Evolutionary conservation across 2,329 filamentous ascomycete species (phyloP).

Genomic region (Aspergillus aculeatinus): DNA sequence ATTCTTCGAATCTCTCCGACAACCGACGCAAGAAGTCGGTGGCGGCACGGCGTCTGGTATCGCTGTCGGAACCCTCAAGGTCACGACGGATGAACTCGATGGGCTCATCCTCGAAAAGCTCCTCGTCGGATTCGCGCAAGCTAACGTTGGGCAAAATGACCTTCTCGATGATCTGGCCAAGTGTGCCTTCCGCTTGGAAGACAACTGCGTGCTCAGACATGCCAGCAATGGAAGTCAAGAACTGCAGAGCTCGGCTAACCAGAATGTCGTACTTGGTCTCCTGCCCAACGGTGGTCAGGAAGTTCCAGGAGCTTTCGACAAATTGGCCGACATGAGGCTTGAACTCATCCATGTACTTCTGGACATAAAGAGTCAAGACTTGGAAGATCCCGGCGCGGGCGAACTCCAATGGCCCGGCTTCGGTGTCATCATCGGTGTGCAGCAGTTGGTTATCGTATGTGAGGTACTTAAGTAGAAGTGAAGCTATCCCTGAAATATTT

Average conservation of each 20-base stretch:
- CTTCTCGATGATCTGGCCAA: slow-evolving; percentile 89
- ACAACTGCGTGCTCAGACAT: slow-evolving; percentile 74
- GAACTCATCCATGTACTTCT: slow-evolving; percentile 96
- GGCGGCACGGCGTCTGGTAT: slow-evolving; percentile 85
- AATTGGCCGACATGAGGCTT: slow-evolving; percentile 76
- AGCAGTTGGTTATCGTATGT: slow-evolving; percentile 82
- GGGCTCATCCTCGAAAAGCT: slow-evolving; percentile 96
- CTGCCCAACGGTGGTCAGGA: slow-evolving; percentile 80
- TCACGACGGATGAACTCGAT: slow-evolving; percentile 97
- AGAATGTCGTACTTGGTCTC: slow-evolving; percentile 93
- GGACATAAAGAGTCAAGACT: slow-evolving; percentile 80
- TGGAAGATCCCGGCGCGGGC: slow-evolving; percentile 95
- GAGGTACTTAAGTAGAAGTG: slow-evolving; percentile 87
- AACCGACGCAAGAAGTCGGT: slow-evolving; percentile 91
- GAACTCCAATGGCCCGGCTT: slow-evolving; percentile 78
- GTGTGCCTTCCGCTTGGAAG: slow-evolving; percentile 78
- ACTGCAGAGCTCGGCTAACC: slow-evolving; percentile 91
- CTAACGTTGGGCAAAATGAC: slow-evolving; percentile 92
- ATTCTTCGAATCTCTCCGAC: slow-evolving; percentile 80
- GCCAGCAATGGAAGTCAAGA: slow-evolving; percentile 83
- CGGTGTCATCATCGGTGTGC: slow-evolving; percentile 82
- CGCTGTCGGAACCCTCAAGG: slow-evolving; percentile 91
- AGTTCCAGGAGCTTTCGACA: slow-evolving; percentile 84
- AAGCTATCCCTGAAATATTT: slow-evolving; percentile 72
- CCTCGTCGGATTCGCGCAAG: slow-evolving; percentile 87